These are phyloP conservation scores for Naegleria fowleri DNA, from an alignment of 208 protist genomes.

Conservation along the genomic window DNA sequence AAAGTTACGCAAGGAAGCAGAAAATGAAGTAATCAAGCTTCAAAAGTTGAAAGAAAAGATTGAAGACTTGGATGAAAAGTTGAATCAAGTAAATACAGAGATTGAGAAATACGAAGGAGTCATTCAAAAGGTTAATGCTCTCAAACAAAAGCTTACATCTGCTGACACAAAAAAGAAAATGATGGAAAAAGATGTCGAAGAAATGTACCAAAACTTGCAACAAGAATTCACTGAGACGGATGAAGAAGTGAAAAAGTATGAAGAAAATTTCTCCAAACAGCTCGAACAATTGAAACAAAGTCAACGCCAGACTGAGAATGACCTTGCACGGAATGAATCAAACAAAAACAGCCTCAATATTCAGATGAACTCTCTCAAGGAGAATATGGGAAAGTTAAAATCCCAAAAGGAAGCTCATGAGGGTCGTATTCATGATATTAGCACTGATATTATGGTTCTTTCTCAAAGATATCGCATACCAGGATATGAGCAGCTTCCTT, in stretches of 20 bases:
- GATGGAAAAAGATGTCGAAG: neutral
- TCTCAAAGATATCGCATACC: neutral
- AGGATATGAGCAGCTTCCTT: conserved; percentile 1
- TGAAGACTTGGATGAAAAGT: neutral
- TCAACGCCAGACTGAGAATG: neutral
- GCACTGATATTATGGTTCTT: neutral
- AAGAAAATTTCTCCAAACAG: neutral
- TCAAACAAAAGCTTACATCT: neutral
- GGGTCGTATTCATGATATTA: neutral
- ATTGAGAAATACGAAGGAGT: neutral
- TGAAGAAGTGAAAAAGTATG: neutral
- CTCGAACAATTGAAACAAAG: neutral
- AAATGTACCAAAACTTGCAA: neutral
- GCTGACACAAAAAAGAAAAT: neutral
- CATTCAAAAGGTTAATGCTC: neutral
- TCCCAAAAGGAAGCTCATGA: neutral
- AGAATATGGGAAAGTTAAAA: neutral
- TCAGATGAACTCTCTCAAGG: neutral
- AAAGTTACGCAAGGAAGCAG: conserved; percentile 27
- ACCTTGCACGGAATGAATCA: neutral
- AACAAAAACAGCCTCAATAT: neutral
- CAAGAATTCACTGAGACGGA: conserved; percentile 17
- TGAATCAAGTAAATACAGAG: neutral
- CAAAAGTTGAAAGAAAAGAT: neutral
- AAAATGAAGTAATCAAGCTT: neutral